Evolutionary conservation across 768 basidiomycete genomes (phyloP), one percentile per base, ranked within the genome.

Genomic region (Tulasnella sp.): DNA sequence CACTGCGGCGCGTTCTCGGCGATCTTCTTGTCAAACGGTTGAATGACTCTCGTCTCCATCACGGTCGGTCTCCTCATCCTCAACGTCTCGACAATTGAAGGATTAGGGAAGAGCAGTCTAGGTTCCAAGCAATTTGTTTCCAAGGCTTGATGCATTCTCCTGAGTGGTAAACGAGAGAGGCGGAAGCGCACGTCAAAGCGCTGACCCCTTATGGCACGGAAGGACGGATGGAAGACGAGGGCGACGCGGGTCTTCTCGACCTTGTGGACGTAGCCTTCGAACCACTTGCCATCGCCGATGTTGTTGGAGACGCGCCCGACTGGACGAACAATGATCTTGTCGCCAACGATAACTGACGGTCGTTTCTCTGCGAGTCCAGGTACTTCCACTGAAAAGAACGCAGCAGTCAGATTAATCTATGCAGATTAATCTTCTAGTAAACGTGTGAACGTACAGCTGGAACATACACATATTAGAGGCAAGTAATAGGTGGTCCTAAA

Each of bases 171-270:
- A 10, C 80, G 75, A 60, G 81, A 81, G 49, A 81, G 68, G 43
- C 75, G 73, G 67, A 84, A 84, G 2, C 75, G 74, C 2, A 81
- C 78, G 57, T 79, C 75, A 66, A 76, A 78, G 51, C 69, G 72
- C 44, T 68, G 73, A 4, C 71, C 72, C 31, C 61, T 63, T 63
- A 69, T 71, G 25, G 66, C 58, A 21, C 61, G 53, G 67, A 82
- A 82, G 0, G 67, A 69, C 1, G 71, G 66, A 51, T 73, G 66
- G 67, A 83, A 80, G 21, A 69, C 68, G 2, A 83, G 71, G 38
- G 71, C 73, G 59, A 81, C 75, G 43, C 74, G 63, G 17, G 67
- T 67, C 46, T 71, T 65, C 22, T 68, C 65, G 8, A 81, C 75
- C 38, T 70, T 63, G 66, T 82, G 80, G 3, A 82, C 80, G 7